Base-by-base conservation (phyloP, 371 early-diverging fungal species). In the Lichtheimia corymbifera region DNA sequence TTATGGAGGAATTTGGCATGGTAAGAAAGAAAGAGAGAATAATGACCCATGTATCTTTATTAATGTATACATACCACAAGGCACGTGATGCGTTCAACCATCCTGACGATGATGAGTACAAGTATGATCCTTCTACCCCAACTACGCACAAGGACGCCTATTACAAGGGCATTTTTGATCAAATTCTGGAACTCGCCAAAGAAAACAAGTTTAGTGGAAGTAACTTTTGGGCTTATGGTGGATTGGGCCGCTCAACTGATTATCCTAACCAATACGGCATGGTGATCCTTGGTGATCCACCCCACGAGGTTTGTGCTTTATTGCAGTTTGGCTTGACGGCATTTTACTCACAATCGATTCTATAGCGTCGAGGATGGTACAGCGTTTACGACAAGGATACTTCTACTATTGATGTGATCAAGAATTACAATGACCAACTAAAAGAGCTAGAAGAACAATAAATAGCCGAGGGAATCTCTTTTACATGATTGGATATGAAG, bases 1-100 rank as follows among this genome's bases (percentile, higher is more conserved):
- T 84, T 2, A 43, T 86, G 44, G 86, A 80, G 65, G 86, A 86
- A 63, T 86, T 78, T 67, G 86, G 86, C 30, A 71, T 82, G 71
- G 62, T 62, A 62, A 22, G 22, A 40, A 41, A 50, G 2, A 24
- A 35, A 28, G 7, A 9, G 2, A 6, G 35, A 9, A 35, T 1
- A 35, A 35, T 35, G 35, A 35, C 35, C 22, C 22, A 22, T n/a
- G n/a, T 15, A 22, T 20, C 27, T 22, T 2, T 25, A 20, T n/a
- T 30, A 2, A 35, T 5, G 1, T 20, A 9, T 6, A 52, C 20
- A 4, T 22, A 14, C 2, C 13, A 22, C 18, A 62, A 62, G 62
- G 79, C 83, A 27, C 70, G 83, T 17, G 85, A 85, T 52, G 79
- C 74, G 13, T 79, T 72, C 70, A 59, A 63, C 12, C 53, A 67